These are phyloP conservation scores for Evernia prunastri DNA, from an alignment of 495 filamentous ascomycete genomes.

Conservation along the genomic window DNA sequence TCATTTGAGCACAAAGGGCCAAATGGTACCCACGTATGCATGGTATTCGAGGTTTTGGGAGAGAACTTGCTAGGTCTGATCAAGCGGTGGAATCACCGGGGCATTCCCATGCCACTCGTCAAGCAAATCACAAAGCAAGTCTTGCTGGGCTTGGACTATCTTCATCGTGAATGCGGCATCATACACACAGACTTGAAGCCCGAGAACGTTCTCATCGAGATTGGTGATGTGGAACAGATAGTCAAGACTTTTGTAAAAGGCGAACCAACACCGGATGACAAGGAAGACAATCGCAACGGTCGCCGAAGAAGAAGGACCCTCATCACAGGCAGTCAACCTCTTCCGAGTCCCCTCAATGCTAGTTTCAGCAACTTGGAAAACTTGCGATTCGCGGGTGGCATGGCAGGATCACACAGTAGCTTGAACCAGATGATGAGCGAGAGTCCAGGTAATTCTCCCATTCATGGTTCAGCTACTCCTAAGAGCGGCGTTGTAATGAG, in stretches of 20 bases:
- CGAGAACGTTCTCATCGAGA: slow-evolving; percentile 97
- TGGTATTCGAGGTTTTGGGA: slow-evolving; percentile 97
- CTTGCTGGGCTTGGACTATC: slow-evolving; percentile 86
- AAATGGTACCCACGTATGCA: slow-evolving; percentile 94
- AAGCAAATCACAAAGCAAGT: slow-evolving; percentile 99
- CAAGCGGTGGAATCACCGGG: slow-evolving; percentile 96
- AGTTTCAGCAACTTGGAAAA: slow-evolving; percentile 74
- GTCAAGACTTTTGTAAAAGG: slow-evolving; percentile 93
- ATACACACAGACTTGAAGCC: slow-evolving; percentile 98
- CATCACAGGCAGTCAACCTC: slow-evolving; percentile 93
- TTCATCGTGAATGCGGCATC: slow-evolving; percentile 97
- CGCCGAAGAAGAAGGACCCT: slow-evolving; percentile 83
- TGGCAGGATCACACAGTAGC: slow-evolving; percentile 69
- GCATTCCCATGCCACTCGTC: slow-evolving; percentile 91
- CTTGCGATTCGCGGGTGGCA: slow-evolving; percentile 56
- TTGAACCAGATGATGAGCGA: slow-evolving; percentile 80
- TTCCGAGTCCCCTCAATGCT: slow-evolving; percentile 90
- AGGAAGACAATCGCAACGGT: slow-evolving; percentile 87
- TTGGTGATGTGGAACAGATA: slow-evolving; percentile 95
- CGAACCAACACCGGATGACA: slow-evolving; percentile 53
- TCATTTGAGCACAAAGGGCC: slow-evolving; percentile 97
- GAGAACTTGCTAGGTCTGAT: slow-evolving; percentile 95
- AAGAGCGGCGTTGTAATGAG: slow-evolving; percentile 40
- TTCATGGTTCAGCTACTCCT: slow-evolving; percentile 25
- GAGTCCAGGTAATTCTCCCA: slow-evolving; percentile 49